Evolutionary conservation across 202 grass and related monocot species (phyloP), one percentile per base, ranked within the genome.

Genomic region (Carex sylvatica): DNA sequence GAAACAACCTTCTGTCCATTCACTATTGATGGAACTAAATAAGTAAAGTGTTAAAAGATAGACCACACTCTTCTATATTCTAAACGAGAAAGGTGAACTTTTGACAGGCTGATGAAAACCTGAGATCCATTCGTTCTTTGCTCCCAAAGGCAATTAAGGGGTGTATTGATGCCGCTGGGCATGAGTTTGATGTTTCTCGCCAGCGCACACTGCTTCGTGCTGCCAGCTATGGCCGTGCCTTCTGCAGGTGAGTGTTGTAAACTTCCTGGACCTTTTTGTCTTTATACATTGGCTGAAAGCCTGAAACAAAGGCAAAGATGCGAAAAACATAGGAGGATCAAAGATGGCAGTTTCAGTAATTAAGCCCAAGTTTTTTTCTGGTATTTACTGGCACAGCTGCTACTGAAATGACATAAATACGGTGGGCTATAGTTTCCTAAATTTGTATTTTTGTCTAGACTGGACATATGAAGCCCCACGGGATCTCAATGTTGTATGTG

Each of bases 171-270:
- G 96, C 96, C 84, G 91, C 92, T 85, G 96, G 96, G 13, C 83
- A 93, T 83, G 96, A 98, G 76, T 98, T 95, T 88, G 96, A 95
- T 91, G 20, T 90, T 92, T 95, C 92, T 73, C 96, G 92, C 63
- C 96, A 98, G 83, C 89, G 90, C 72, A 82, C 83, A 42, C 89
- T 98, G 62, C 81, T 98, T 70, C 87, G 88, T 83, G 92, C 96
- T 88, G 92, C 96, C 86, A 92, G 87, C 80, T 98, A 98, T 80
- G 96, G 96, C 65, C 86, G 90, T 61, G 86, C 96, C 84, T 98
- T 98, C 83, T 98, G 92, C 92, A 95, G 92, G 95, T 98, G 84
- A 47, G n/a, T 52, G 83, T 87, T 77, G 49, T 66, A 85, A 11
- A 75, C 66, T 91, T 87, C 72, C 44, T 28, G 60, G 42, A 82